phyloP scores from a whole-genome alignment of 768 basidiomycete species.

The Jaapia argillacea region DNA sequence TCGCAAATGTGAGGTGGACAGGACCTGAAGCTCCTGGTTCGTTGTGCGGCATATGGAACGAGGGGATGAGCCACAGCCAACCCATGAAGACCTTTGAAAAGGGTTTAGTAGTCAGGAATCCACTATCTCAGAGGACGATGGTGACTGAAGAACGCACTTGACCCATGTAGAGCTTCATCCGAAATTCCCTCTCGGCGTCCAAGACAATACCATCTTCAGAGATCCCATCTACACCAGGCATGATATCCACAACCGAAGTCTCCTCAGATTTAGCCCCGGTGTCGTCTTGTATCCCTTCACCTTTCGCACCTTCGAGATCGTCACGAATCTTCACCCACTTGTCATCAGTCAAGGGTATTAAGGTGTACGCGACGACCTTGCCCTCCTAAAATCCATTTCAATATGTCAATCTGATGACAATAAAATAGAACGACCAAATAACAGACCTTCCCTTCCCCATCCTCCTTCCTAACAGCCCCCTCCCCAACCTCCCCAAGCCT shows the following conservation, averaged over 20 bases:
- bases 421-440: constrained; percentile 1
- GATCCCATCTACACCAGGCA: neutral
- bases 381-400: constrained; percentile 21
- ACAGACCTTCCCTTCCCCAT: constrained; percentile 21
- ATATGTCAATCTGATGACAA: no score
- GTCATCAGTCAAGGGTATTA: constrained; percentile 35
- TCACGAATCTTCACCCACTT: constrained; percentile 31
- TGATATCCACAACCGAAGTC: neutral
- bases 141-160: constrained; percentile 30
- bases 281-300: no score
- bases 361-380: constrained; percentile 31
- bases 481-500: constrained; percentile 36
- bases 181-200: constrained; percentile 57
- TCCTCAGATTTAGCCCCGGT: neutral
- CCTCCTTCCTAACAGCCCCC: constrained; percentile 20
- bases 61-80: constrained; percentile 83
- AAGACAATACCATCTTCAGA: constrained; percentile 40
- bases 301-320: no score
- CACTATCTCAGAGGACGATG: neutral
- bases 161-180: constrained; percentile 64
- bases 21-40: constrained; percentile 15
- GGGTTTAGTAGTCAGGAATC: neutral
- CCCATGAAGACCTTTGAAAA: constrained; percentile 56
- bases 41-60: constrained; percentile 64
- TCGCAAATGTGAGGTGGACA: constrained; percentile 34